Evolutionary conservation across 768 basidiomycete genomes (phyloP), one percentile per base, ranked within the genome.

Genomic region (Suillus americanus): DNA sequence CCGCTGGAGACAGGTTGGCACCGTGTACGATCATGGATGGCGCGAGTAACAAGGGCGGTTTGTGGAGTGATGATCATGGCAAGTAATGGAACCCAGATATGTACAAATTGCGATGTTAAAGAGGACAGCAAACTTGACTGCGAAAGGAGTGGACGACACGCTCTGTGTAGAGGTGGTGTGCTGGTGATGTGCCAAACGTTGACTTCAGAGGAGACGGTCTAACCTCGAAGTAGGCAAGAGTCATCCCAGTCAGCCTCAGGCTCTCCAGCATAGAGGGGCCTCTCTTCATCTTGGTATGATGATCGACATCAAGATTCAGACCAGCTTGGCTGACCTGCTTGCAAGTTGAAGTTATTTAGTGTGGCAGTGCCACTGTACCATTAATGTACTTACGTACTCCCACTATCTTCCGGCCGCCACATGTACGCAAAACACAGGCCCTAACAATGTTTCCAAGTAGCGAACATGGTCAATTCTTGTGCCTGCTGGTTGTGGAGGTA

Each of bases 1-100:
- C 60, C 20, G 37, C 66, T 1, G 1, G 64, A 60, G 41, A 70
- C 65, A 16, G 66, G 63, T 20, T 41, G 57, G 54, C 74, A 74
- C 13, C 35, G 46, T n/a, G 18, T 23, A n/a, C 16, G 14, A 16
- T 62, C 23, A n/a, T 38, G 37, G 38, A 59, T 25, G 10, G 37
- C 16, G 30, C 53, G 55, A 40, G 54, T 1, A 40, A 60, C 37
- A 25, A 10, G 55, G 30, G 37, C 30, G 37, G 40, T 56, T 62
- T 28, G 55, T 57, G 50, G 37, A 38, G 56, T 38, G 37, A 59
- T 38, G 37, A 35, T 16, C 60, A 61, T 46, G 30, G 13, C 28
- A 18, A 33, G 28, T 20, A 2, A n/a, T 10, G 30, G 18, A n/a
- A 54, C 53, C 2, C 5, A 54, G 30, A 54, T 53, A 53, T 53